Percentiles rank a stretch among this genome's conserved stretches.
Evolutionary conservation across 2,329 filamentous ascomycete genomes (phyloP).

Genomic region (Penicillium sp.): DNA sequence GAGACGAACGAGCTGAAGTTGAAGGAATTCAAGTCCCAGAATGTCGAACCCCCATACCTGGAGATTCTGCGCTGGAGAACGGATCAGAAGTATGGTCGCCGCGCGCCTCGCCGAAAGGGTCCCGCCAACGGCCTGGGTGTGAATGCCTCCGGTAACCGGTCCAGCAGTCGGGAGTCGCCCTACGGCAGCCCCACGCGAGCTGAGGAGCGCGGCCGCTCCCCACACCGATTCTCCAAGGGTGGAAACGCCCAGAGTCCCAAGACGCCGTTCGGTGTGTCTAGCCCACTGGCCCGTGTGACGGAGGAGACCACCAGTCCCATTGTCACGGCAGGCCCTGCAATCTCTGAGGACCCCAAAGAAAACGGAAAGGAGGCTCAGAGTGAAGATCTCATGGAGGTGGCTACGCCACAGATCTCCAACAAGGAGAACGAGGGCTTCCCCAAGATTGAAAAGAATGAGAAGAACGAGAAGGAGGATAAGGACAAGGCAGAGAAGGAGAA

Average conservation of each 20-base stretch:
- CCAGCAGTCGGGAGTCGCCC: constrained; percentile 55
- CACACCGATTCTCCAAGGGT: constrained; percentile 49
- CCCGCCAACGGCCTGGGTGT: constrained; percentile 54
- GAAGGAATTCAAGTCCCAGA: constrained; percentile 83
- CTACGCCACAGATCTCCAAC: constrained; percentile 39
- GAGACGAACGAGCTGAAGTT: constrained; percentile 89
- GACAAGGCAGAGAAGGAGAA: constrained; percentile 26
- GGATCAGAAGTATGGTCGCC: constrained; percentile 87
- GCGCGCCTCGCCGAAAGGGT: constrained; percentile 49
- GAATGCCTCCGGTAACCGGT: constrained; percentile 51
- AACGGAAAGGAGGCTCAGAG: constrained; percentile 31
- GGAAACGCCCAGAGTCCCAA: constrained; percentile 48
- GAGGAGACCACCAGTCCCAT: constrained; percentile 46
- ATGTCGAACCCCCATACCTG: constrained; percentile 89
- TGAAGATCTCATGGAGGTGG: constrained; percentile 45
- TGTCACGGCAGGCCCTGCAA: constrained; percentile 35
- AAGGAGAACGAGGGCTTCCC: constrained; percentile 35
- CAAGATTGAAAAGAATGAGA: constrained; percentile 26
- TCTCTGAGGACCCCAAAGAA: constrained; percentile 35
- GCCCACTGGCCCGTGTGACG: constrained; percentile 50
- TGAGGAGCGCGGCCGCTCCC: constrained; percentile 52
- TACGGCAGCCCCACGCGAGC: constrained; percentile 49
- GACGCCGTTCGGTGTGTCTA: constrained; percentile 45
- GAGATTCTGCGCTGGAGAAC: constrained; percentile 93
- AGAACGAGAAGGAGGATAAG: constrained; percentile 35